phyloP scores from a whole-genome alignment of 306 rosid genomes.

The Trifolium fragiferum region DNA sequence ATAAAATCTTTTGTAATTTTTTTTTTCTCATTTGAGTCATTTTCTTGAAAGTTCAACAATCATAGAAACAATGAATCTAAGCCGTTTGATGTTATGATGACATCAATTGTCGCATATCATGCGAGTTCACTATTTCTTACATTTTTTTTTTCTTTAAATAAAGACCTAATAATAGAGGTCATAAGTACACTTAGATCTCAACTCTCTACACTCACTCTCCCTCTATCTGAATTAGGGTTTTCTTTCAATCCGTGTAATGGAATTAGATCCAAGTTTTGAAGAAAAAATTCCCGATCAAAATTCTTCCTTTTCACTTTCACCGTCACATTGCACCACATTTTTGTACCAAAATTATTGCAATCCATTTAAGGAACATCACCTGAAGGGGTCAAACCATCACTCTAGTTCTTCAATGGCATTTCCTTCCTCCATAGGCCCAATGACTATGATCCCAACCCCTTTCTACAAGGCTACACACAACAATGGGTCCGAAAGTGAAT shows the following conservation, averaged over 20 bases:
- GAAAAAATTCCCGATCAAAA: conserved; percentile 21
- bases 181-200: neutral
- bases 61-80: conserved; percentile 41
- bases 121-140: neutral
- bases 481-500: conserved; percentile 25
- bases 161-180: conserved; percentile 24
- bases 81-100: conserved; percentile 49
- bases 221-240: neutral
- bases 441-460: conserved; percentile 37
- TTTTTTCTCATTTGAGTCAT: neutral
- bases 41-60: conserved; percentile 51
- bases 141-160: neutral
- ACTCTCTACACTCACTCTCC: neutral
- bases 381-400: conserved; percentile 18
- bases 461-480: neutral
- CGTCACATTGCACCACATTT: conserved; percentile 13
- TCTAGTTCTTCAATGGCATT: conserved; percentile 23
- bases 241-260: neutral
- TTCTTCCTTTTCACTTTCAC: neutral
- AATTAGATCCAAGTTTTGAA: conserved; percentile 18
- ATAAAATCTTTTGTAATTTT: no score
- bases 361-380: conserved; percentile 18
- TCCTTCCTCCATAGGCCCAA: conserved; percentile 36
- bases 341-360: conserved; percentile 22
- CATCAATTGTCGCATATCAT: conserved; percentile 19